Base-by-base conservation (phyloP, 2,329 filamentous ascomycete genomes). In the Canariomyces notabilis region DNA sequence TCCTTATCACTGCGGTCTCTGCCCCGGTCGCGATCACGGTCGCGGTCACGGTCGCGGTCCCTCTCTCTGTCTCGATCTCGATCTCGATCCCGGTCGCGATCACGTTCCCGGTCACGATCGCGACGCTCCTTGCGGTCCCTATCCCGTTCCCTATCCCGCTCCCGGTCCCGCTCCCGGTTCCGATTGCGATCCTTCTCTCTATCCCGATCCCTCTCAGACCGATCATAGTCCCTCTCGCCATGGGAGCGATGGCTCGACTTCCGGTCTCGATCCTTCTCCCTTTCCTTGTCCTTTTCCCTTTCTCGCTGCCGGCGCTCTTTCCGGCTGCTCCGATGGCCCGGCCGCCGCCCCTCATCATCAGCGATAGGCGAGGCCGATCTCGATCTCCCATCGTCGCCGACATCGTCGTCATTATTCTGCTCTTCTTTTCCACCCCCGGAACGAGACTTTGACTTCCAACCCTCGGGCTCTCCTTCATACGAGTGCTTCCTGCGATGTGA, bases 361-460 rank as follows among this genome's bases (percentile, higher is more conserved):
- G 76, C 47, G 6, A 46, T 31, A n/a, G 76, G 77, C 2, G 86
- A 88, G 5, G 74, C 73, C 5, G 85, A 87, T 47, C 83, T 75
- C 0, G 82, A 81, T 41, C 76, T 75, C 38, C 80, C 75, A 11
- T 70, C 67, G 54, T 72, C 59, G 8, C 19, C 18, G n/a, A 7
- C 36, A 8, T 37, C 15, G 18, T 19, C 36, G 12, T 32, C 11
- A n/a, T 32, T 12, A 36, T 15, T 8, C 53, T 71, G 70, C 38
- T 72, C 67, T 53, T 65, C 64, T 51, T 57, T 33, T 37, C 54
- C 67, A n/a, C n/a, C n/a, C n/a, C n/a, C 64, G 35, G 66, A 54
- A 31, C 64, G 63, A 33, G 62, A 58, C 52, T 60, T 66, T 40
- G 61, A 58, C 36, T 76, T 70, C 40, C 72, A 69, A 15, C 75